Evolutionary conservation across 1,139 yeast genomes (phyloP).

Genomic region (Candida sp.): DNA sequence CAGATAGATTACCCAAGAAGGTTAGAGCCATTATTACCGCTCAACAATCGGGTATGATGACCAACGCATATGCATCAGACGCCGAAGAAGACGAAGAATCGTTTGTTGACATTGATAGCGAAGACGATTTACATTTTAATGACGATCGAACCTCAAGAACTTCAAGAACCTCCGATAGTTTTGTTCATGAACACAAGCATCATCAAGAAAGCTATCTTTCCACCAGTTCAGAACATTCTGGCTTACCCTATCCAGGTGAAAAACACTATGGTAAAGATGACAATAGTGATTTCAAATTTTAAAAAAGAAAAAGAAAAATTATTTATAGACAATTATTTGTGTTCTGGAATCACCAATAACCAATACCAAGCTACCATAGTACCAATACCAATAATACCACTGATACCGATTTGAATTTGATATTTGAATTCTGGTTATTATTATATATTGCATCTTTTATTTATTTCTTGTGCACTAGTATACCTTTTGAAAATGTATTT

Average conservation of each 20-base stretch:
- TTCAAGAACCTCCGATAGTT: background rate
- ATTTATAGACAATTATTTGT: no score
- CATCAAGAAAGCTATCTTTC: background rate
- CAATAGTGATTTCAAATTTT: constrained; percentile 1
- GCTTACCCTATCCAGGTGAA: constrained; percentile 1
- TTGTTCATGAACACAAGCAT: background rate
- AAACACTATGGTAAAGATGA: background rate
- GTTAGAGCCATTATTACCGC: constrained; percentile 43
- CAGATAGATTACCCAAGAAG: constrained; percentile 49
- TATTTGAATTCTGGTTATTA: no score
- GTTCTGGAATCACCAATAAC: no score
- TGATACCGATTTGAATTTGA: no score
- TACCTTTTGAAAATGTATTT: no score
- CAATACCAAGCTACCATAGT: no score
- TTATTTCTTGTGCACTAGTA: no score
- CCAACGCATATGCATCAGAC: constrained; percentile 1
- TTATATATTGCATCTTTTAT: no score
- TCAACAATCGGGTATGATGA: constrained; percentile 29
- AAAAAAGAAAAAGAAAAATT: no score
- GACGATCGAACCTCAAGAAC: background rate
- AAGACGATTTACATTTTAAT: background rate
- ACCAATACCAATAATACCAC: no score
- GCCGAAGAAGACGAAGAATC: background rate
- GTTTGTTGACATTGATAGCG: background rate
- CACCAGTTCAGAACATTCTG: background rate